phyloP scores from a whole-genome alignment of 2,329 filamentous ascomycete genomes.

The Neopestalotiopsis rosae region DNA sequence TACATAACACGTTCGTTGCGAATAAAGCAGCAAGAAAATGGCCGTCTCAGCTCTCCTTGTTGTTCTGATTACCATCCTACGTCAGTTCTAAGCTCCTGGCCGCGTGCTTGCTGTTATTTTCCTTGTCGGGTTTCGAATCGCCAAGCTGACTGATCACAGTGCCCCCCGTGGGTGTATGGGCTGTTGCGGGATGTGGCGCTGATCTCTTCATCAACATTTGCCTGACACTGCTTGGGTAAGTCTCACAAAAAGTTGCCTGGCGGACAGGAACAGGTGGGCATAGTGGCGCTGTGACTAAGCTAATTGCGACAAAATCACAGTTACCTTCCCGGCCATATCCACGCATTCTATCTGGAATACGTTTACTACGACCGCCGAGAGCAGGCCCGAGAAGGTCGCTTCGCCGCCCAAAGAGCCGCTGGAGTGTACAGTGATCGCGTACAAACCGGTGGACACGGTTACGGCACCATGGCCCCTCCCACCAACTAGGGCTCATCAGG shows the following conservation, averaged over 20 bases:
- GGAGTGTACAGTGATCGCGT: conserved; percentile 76
- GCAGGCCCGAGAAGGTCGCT: conserved; percentile 62
- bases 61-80: conserved; percentile 57
- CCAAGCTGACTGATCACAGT: conserved; percentile 46
- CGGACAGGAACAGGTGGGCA: background rate
- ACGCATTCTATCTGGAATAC: conserved; percentile 84
- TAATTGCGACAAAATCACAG: conserved; percentile 39
- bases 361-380: conserved; percentile 80
- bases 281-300: background rate
- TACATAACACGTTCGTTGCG: background rate
- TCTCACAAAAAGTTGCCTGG: background rate
- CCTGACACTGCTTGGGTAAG: conserved; percentile 68
- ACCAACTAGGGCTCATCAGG: conserved; percentile 22
- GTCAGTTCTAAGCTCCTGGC: conserved; percentile 40
- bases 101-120: background rate
- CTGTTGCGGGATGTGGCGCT: conserved; percentile 68
- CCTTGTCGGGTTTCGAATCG: background rate
- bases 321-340: conserved; percentile 79
- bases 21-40: conserved; percentile 53
- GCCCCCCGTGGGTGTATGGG: conserved; percentile 68
- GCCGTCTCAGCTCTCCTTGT: conserved; percentile 53
- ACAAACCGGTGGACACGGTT: conserved; percentile 74
- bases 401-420: conserved; percentile 60
- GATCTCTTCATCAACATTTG: conserved; percentile 72
- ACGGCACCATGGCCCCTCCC: conserved; percentile 53